Conservation (phyloP, 495 filamentous ascomycete species). For the Trichocladium uniseriatum region DNA sequence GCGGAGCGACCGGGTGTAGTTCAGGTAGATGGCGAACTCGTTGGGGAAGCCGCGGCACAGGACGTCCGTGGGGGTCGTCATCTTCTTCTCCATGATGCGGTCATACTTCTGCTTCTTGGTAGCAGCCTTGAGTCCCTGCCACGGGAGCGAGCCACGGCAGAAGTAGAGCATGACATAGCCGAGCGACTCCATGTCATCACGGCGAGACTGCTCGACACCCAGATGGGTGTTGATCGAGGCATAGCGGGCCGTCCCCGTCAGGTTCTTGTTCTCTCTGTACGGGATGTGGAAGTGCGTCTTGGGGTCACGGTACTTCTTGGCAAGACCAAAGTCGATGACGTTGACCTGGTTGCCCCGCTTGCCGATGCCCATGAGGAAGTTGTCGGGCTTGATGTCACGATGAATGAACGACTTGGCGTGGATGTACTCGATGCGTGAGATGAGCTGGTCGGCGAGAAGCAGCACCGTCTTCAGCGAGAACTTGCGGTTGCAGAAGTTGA, state of each 20-base stretch:
- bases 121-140: slow-evolving; percentile 98
- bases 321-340: slow-evolving; percentile 97
- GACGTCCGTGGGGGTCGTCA: slow-evolving; percentile 98
- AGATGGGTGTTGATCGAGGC: slow-evolving; percentile 99
- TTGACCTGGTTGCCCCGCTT: slow-evolving; percentile 99
- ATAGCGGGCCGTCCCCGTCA: slow-evolving; percentile 98
- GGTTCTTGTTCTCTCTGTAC: slow-evolving; percentile 99
- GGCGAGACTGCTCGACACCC: slow-evolving; percentile 97
- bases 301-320: slow-evolving; percentile 99
- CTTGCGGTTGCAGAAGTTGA: slow-evolving; percentile 99
- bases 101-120: slow-evolving; percentile 99
- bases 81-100: slow-evolving; percentile 99
- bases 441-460: slow-evolving; percentile 94
- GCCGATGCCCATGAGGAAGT: slow-evolving; percentile 99
- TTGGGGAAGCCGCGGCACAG: slow-evolving; percentile 99
- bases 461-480: slow-evolving; percentile 99
- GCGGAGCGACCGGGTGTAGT: slow-evolving; percentile 97
- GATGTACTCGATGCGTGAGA: slow-evolving; percentile 99
- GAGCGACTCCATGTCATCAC: slow-evolving; percentile 99
- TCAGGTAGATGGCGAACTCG: slow-evolving; percentile 98
- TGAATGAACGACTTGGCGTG: slow-evolving; percentile 99
- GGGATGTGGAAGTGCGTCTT: slow-evolving; percentile 99
- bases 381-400: slow-evolving; percentile 99
- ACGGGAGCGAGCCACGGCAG: slow-evolving; percentile 96
- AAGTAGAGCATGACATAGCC: slow-evolving; percentile 99